These are phyloP conservation scores for Pyrenochaeta sp. DNA, from an alignment of 2,329 filamentous ascomycete species.

Conservation along the genomic window DNA sequence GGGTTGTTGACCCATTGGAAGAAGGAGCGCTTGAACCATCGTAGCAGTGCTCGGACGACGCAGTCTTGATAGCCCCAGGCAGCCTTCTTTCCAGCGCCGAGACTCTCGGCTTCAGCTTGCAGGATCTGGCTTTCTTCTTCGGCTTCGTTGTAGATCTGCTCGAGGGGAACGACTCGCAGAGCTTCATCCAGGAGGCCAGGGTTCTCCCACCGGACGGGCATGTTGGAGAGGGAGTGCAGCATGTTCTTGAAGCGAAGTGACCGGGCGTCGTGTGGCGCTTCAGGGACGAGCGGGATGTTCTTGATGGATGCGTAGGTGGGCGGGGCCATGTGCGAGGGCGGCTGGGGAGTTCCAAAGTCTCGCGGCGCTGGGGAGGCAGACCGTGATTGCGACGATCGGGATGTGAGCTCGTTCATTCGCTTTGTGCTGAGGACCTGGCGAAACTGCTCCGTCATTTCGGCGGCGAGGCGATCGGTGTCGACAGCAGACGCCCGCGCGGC, in stretches of 20 bases:
- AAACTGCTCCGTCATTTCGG: constrained; percentile 82
- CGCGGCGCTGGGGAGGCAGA: constrained; percentile 64
- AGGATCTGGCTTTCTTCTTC: constrained; percentile 92
- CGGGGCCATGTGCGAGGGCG: constrained; percentile 48
- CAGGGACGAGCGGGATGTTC: constrained; percentile 74
- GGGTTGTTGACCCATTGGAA: constrained; percentile 98
- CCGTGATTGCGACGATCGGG: constrained; percentile 63
- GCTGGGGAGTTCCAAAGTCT: constrained; percentile 55
- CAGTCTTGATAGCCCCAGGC: constrained; percentile 99
- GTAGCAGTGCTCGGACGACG: constrained; percentile 85
- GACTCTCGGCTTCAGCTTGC: constrained; percentile 84
- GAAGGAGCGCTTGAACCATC: constrained; percentile 95
- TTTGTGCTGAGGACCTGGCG: constrained; percentile 86
- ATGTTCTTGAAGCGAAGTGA: constrained; percentile 68
- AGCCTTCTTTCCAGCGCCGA: constrained; percentile 79
- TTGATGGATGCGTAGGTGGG: constrained; percentile 68
- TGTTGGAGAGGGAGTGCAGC: constrained; percentile 83
- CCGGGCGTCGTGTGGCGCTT: constrained; percentile 67
- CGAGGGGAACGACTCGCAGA: constrained; percentile 82
- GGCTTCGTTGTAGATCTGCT: constrained; percentile 90
- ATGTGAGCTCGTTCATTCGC: constrained; percentile 81
- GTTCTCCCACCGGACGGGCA: constrained; percentile 94
- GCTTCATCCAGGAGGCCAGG: constrained; percentile 93
- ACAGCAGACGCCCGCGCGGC: constrained; percentile 34
- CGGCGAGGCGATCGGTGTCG: constrained; percentile 60